A percentile compares a stretch with the other conserved stretches of the same genome.
Conservation (phyloP, 2,329 filamentous ascomycete species). For the Trichoderma atroviride region DNA sequence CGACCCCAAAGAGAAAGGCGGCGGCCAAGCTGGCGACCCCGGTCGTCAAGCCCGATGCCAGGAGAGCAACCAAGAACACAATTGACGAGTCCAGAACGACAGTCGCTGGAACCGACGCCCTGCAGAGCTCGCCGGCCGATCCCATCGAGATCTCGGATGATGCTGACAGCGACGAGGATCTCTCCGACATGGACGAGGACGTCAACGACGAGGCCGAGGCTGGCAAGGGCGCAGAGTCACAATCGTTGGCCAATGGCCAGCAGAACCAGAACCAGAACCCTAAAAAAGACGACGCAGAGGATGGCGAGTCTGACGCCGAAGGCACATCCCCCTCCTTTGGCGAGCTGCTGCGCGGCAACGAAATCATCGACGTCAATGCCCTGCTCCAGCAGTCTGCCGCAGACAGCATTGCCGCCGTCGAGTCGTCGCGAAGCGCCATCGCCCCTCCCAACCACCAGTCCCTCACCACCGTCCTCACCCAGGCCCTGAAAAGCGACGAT, state of each 20-base stretch:
- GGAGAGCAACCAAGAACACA: constrained; percentile 50
- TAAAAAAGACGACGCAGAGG: constrained; percentile 35
- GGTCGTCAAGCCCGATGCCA: constrained; percentile 56
- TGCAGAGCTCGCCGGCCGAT: constrained; percentile 44
- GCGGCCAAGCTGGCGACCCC: constrained; percentile 60
- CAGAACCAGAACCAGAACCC: constrained; percentile 11
- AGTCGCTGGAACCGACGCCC: constrained; percentile 50
- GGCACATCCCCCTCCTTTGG: constrained; percentile 73
- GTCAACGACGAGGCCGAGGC: constrained; percentile 31
- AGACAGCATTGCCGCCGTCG: constrained; percentile 39
- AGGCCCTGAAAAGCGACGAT: constrained; percentile 92
- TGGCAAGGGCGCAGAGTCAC: constrained; percentile 24
- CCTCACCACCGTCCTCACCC: constrained; percentile 87
- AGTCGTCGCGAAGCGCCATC: constrained; percentile 52
- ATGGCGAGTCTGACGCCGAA: constrained; percentile 50
- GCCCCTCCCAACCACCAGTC: constrained; percentile 73
- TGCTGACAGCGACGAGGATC: constrained; percentile 51
- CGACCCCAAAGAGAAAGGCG: constrained; percentile 64
- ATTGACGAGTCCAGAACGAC: constrained; percentile 63
- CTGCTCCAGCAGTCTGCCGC: constrained; percentile 49
- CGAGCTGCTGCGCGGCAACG: constrained; percentile 75
- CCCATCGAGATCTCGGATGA: constrained; percentile 63
- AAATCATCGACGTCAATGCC: constrained; percentile 75
- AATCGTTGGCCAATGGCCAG: constrained; percentile 34
- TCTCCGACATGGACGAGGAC: constrained; percentile 49